Percentiles rank a stretch among this genome's conserved stretches.
These are phyloP conservation scores for Lachnellula hyalina DNA, from an alignment of 2,329 filamentous ascomycete genomes.

Conservation along the genomic window DNA sequence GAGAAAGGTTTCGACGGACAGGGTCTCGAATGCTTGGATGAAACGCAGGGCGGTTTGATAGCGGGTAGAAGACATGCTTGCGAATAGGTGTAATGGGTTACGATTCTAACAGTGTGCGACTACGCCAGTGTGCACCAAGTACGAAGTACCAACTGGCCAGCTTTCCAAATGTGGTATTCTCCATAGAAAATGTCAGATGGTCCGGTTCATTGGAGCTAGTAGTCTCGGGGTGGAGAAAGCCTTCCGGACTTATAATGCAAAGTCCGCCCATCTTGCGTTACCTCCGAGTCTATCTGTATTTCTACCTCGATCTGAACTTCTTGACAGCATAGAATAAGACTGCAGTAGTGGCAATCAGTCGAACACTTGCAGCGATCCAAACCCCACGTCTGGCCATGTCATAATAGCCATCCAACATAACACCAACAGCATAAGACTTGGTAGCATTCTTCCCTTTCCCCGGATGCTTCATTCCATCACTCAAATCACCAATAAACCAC, in stretches of 20 bases:
- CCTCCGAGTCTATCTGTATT: neutral
- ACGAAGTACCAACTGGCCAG: neutral
- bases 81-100: neutral
- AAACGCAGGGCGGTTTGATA: conserved; percentile 1
- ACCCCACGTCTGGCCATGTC: conserved; percentile 26
- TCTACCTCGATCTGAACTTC: neutral
- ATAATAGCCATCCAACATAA: conserved; percentile 31
- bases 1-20: neutral
- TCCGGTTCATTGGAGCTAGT: too few relatives aligned
- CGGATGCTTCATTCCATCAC: conserved; percentile 13
- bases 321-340: conserved; percentile 1
- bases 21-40: conserved; percentile 1
- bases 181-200: too few relatives aligned
- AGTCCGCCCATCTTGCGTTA: too few relatives aligned
- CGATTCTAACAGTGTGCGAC: neutral
- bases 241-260: neutral
- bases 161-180: neutral
- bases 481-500: conserved; percentile 18
- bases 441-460: conserved; percentile 16
- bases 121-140: neutral
- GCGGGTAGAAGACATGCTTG: conserved; percentile 1
- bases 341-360: conserved; percentile 10
- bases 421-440: conserved; percentile 24
- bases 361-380: conserved; percentile 23
- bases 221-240: too few relatives aligned